Evolutionary conservation across 2,329 filamentous ascomycete genomes (phyloP), one percentile per base, ranked within the genome.

Genomic region (Cordyceps cateniannulata): DNA sequence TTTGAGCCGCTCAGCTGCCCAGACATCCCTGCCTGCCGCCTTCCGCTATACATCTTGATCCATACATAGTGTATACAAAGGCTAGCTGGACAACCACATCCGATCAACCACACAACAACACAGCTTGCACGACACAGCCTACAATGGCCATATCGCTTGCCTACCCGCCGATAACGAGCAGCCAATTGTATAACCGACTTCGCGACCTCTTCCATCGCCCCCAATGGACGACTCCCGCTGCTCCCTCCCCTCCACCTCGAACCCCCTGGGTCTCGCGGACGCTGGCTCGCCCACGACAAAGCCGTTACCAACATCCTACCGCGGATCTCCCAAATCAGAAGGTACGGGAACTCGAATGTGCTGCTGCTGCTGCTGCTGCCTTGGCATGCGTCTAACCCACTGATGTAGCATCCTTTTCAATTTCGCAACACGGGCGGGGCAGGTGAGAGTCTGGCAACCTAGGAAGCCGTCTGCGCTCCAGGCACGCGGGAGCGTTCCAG

Each of bases 211-310:
- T 59, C 88, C 88, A 35, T 91, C 88, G 66, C 88, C 88, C 63
- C 88, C 88, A 48, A 85, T 89, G 71, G 89, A 92, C 68, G 88
- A 91, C 69, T 78, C 85, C 66, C 93, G 88, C 77, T 95, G 89
- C 70, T 96, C 92, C 56, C 79, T 98, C 62, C 93, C 93, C 22
- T 96, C 93, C 44, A 97, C 97, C 73, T 96, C 92, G 42, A 93
- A 91, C 73, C 82, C 97, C 61, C 81, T 98, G 56, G 88, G 89
- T 64, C 84, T 93, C 69, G 90, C 91, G 58, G 90, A 95, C 74
- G 86, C 85, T 67, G 87, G 81, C 67, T 84, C 81, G 42, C 78
- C 80, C 55, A 79, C n/a, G n/a, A n/a, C 78, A 73, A 78, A 86
- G 75, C 75, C 80, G 18, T 79, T 78, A 38, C 75, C 79, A 69